phyloP scores from a whole-genome alignment of 2,329 filamentous ascomycete species.

The Ilyonectria robusta region DNA sequence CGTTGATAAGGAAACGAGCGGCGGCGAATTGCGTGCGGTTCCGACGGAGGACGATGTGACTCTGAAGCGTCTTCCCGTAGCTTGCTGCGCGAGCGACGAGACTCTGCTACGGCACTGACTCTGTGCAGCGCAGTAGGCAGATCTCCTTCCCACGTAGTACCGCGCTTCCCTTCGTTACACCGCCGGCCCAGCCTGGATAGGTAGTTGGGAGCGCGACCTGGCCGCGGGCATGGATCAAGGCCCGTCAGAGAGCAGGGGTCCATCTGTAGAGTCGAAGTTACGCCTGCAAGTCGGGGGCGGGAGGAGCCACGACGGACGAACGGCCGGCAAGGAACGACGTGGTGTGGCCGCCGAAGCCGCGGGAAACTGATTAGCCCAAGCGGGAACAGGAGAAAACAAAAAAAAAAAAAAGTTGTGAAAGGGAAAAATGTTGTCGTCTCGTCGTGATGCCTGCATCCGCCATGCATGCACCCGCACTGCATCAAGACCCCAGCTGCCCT shows the following conservation, averaged over 20 bases:
- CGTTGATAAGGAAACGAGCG: background rate
- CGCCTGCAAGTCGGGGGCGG: background rate
- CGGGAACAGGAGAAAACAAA: background rate
- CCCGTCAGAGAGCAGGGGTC: background rate
- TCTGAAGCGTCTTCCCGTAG: too few relatives aligned
- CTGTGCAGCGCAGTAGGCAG: too few relatives aligned
- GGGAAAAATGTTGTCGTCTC: background rate
- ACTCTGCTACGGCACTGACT: too few relatives aligned
- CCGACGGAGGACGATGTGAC: too few relatives aligned
- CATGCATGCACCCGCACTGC: background rate
- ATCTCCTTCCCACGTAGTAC: too few relatives aligned
- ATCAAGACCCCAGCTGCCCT: background rate
- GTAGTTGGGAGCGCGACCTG: background rate
- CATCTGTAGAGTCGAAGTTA: background rate
- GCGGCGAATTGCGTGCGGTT: background rate
- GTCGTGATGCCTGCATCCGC: background rate
- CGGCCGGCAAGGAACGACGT: background rate
- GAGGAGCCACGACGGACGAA: background rate
- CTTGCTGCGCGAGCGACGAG: too few relatives aligned
- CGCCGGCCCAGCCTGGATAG: slow-evolving; percentile 5
- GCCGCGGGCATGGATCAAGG: background rate
- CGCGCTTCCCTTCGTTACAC: background rate
- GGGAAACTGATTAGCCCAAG: too few relatives aligned
- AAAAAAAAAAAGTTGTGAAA: background rate
- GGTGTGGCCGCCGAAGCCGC: too few relatives aligned